Conservation (phyloP, 164 flowering plant genomes). For the Vitis labrusca region DNA sequence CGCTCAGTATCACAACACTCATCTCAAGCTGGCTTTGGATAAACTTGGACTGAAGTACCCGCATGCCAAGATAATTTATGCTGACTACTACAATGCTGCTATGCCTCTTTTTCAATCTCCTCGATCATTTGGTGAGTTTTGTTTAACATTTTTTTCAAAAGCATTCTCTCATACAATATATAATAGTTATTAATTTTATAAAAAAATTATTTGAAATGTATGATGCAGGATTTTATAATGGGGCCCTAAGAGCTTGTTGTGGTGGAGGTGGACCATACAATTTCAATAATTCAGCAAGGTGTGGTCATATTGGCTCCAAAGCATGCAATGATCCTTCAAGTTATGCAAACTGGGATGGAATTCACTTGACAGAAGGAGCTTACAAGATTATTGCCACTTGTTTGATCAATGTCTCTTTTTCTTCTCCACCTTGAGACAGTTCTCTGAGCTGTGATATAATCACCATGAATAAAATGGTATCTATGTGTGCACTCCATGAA, state of each 20-base stretch:
- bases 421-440: conserved; percentile 23
- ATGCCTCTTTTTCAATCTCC: conserved; percentile 34
- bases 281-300: conserved; percentile 39
- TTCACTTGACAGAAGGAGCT: conserved; percentile 61
- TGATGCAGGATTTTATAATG: conserved; percentile 41
- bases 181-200: not conserved
- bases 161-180: not conserved
- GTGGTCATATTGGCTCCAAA: conserved; percentile 48
- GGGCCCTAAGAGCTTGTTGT: conserved; percentile 50
- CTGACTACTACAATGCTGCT: conserved; percentile 53
- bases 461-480: not conserved
- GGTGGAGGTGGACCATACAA: conserved; percentile 71
- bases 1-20: conserved; percentile 44
- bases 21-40: conserved; percentile 33
- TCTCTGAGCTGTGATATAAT: not conserved
- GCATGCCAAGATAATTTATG: conserved; percentile 46
- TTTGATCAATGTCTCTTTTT: conserved; percentile 29
- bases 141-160: not conserved
- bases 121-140: conserved; percentile 33
- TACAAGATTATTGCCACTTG: conserved; percentile 33
- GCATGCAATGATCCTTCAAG: conserved; percentile 41
- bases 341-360: conserved; percentile 61
- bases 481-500: too few species aligned
- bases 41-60: conserved; percentile 40
- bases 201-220: too few species aligned